Base-by-base conservation (phyloP, 805 yeast species). In the Danielia reshetovae region DNA sequence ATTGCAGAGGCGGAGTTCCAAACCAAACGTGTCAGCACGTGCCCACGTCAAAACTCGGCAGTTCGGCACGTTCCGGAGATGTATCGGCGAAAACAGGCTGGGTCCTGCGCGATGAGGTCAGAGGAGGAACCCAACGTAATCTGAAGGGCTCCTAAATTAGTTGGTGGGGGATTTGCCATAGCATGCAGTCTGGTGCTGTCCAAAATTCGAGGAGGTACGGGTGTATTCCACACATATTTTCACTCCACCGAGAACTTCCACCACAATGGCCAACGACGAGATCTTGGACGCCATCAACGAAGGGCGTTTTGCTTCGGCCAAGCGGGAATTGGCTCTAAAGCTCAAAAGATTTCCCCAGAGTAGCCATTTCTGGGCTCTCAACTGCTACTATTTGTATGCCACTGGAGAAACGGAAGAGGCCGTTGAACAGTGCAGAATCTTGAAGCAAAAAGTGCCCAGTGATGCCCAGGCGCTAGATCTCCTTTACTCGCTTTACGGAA, bases 221-320 rank as follows among this genome's bases (percentile, higher is more conserved):
- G 17, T 24, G 2, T 24, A 5, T 13, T n/a, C n/a, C n/a, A n/a
- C n/a, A n/a, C 16, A 24, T 6, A 5, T 3, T 12, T 5, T 24
- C 9, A 10, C 17, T 5, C 15, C 10, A 26, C 13, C 30, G 12
- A 18, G 16, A 8, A 7, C 22, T 13, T 19, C n/a, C 23, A 9
- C 30, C 5, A 4, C 14, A 7, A 46, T 46, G 50, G 34, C 32
- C 7, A 66, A 60, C 38, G 45, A 43, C 19, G 60, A 59, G 19
- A 54, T 66, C 31, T 37, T 62, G 28, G 54, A 58, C 10, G 74
- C 78, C 24, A 68, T 80, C 23, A 70, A 72, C 17, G 64, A 62
- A 15, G 80, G 81, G 2, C 70, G 77, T 6, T 79, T 59, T 52
- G 65, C 67, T 28, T 57, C 61, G 33, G 90, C 90, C 2, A 60